Base-by-base conservation (phyloP, 1,284 basidiomycete species). In the Cerioporus squamosus region DNA sequence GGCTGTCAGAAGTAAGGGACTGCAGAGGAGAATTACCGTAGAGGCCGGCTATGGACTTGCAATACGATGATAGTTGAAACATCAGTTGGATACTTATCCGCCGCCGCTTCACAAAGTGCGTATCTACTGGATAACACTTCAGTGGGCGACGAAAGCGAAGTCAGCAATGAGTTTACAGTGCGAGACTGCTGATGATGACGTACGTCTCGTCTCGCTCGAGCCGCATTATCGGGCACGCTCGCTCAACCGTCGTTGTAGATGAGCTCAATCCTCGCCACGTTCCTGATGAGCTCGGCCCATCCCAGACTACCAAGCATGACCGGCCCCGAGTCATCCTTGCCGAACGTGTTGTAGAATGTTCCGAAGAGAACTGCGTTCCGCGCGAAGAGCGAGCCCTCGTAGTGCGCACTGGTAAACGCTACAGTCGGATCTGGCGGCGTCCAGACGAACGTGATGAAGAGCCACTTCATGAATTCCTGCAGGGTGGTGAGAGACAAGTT, bases 251-350 rank as follows among this genome's bases (percentile, higher is more conserved):
- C 49, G 36, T 51, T 36, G 12, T 55, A 55, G n/a, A 55, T 26
- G 7, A 51, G 55, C 44, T 59, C 57, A 18, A 59, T 59, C 48
- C 53, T 44, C 9, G 44, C 48, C 12, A 59, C 44, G 29, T 59
- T 55, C 29, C 24, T 36, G 9, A 59, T 51, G 44, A 59, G 36
- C 53, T 59, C 57, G 12, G 47, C 48, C 57, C 57, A 55, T 20
- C 57, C 57, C 40, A 55, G 39, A 22, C 48, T 40, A 23, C 53
- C 53, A 24, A 59, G 57, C 53, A 59, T 45, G 22, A 59, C 49
- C 5, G 48, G 44, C 9, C 50, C 57, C 24, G 33, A 36, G 43
- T 59, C 57, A 29, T 55, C 57, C 47, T 51, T 59, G 7, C 57
- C 52, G 43, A 48, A 39, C 10, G 51, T 54, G 31, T 59, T 33